Percentiles rank a stretch among this genome's conserved stretches.
Conservation (phyloP, 148 eudicot genomes). For the Camellia japonica region DNA sequence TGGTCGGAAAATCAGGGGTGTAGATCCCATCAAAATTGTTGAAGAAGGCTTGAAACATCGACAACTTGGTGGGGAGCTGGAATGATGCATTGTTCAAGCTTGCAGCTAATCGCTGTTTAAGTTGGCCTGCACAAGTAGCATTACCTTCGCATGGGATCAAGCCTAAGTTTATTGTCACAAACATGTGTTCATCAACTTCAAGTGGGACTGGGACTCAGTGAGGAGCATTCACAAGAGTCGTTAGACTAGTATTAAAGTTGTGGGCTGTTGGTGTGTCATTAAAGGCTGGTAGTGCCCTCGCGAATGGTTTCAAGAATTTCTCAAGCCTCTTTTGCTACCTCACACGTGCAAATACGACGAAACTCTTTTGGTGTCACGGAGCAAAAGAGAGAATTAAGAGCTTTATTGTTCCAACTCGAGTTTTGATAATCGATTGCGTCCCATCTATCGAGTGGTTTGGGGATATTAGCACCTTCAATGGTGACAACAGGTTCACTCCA, state of each 20-base stretch:
- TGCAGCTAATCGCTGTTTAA: slow-evolving; percentile 43
- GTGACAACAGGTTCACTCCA: no score
- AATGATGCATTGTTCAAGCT: slow-evolving; percentile 64
- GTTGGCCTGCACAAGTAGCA: slow-evolving; percentile 44
- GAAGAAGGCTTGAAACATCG: slow-evolving; percentile 50
- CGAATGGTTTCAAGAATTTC: no score
- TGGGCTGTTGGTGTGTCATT: slow-evolving; percentile 60
- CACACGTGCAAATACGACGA: no score
- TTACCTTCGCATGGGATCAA: slow-evolving; percentile 41
- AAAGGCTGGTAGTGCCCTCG: slow-evolving; percentile 36
- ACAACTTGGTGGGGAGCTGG: slow-evolving; percentile 32
- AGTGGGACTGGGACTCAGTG: slow-evolving; percentile 46
- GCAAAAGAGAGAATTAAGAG: no score
- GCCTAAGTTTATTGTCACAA: slow-evolving; percentile 56
- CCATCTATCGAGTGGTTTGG: no score
- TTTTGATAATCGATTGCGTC: no score
- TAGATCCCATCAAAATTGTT: slow-evolving; percentile 37
- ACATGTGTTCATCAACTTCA: slow-evolving; percentile 51
- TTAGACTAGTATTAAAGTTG: slow-evolving; percentile 43
- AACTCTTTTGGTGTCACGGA: no score
- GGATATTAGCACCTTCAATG: no score
- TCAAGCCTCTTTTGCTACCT: no score
- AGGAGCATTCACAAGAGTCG: slow-evolving; percentile 39
- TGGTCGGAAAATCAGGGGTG: slow-evolving; percentile 44
- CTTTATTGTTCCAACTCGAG: no score